These are phyloP conservation scores for Boeremia lycopersici DNA, from an alignment of 2,329 filamentous ascomycete species.

Conservation along the genomic window DNA sequence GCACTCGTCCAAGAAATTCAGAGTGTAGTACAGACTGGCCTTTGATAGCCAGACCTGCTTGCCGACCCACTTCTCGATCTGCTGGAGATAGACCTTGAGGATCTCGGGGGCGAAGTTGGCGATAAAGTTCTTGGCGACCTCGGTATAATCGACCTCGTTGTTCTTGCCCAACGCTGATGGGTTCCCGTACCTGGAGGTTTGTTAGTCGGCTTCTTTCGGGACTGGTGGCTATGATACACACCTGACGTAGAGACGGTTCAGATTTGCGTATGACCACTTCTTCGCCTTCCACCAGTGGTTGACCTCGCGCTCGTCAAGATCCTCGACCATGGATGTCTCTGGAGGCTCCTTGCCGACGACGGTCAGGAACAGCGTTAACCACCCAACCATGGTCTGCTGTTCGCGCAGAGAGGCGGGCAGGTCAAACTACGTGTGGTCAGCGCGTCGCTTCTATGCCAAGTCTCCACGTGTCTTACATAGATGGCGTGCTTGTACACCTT, in stretches of 20 bases:
- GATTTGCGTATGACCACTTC: slow-evolving; percentile 98
- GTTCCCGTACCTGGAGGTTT: slow-evolving; percentile 79
- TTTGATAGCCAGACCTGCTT: slow-evolving; percentile 95
- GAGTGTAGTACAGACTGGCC: slow-evolving; percentile 88
- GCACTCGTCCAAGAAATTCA: slow-evolving; percentile 96
- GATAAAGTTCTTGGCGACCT: slow-evolving; percentile 90
- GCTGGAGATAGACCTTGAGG: slow-evolving; percentile 88
- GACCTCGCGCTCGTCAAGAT: slow-evolving; percentile 82
- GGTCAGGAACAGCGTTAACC: slow-evolving; percentile 93
- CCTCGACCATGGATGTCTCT: slow-evolving; percentile 76
- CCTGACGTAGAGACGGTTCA: slow-evolving; percentile 94
- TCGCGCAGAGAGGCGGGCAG: slow-evolving; percentile 78
- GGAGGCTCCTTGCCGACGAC: slow-evolving; percentile 87
- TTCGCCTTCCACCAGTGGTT: slow-evolving; percentile 99
- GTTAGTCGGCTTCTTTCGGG: slow-evolving; percentile 21
- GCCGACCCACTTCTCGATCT: slow-evolving; percentile 97
- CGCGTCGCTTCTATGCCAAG: background rate
- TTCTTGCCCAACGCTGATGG: slow-evolving; percentile 73
- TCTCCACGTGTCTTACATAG: slow-evolving; percentile 67
- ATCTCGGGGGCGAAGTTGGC: slow-evolving; percentile 93
- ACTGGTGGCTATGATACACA: slow-evolving; percentile 49
- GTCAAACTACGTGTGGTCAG: slow-evolving; percentile 70
- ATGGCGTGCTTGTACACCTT: slow-evolving; percentile 99
- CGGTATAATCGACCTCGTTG: slow-evolving; percentile 76
- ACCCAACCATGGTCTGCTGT: slow-evolving; percentile 84